Conservation (phyloP, 495 filamentous ascomycete genomes). For the Neurospora sp. region DNA sequence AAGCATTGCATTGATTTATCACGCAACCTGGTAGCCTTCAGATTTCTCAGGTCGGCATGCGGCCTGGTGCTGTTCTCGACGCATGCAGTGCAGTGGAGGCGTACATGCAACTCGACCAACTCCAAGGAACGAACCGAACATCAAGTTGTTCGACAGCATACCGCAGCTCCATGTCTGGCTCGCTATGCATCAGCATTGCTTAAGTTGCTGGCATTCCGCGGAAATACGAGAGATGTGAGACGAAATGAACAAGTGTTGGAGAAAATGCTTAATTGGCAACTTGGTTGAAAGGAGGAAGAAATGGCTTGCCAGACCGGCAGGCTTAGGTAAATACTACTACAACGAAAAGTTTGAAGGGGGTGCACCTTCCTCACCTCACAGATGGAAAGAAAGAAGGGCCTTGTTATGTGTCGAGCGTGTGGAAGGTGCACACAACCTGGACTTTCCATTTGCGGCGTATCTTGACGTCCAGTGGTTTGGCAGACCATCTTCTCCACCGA, state of each 20-base stretch:
- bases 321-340: too few relatives aligned
- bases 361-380: too few relatives aligned
- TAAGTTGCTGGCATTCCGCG: neutral
- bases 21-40: too few relatives aligned
- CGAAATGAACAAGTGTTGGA: neutral
- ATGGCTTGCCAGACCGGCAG: neutral
- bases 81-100: neutral
- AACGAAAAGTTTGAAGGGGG: too few relatives aligned
- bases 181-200: neutral
- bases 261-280: neutral
- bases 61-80: neutral
- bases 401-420: too few relatives aligned
- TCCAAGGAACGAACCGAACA: neutral
- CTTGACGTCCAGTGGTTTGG: too few relatives aligned
- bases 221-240: neutral
- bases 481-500: too few relatives aligned
- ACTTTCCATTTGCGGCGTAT: too few relatives aligned
- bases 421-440: too few relatives aligned
- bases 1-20: too few relatives aligned
- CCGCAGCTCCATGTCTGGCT: neutral
- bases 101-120: neutral
- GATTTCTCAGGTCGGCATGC: neutral
- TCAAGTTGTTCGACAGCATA: neutral
- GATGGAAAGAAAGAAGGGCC: too few relatives aligned
- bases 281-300: neutral